Base-by-base conservation (phyloP, 257 asterid genomes). In the Solanum phureja region DNA sequence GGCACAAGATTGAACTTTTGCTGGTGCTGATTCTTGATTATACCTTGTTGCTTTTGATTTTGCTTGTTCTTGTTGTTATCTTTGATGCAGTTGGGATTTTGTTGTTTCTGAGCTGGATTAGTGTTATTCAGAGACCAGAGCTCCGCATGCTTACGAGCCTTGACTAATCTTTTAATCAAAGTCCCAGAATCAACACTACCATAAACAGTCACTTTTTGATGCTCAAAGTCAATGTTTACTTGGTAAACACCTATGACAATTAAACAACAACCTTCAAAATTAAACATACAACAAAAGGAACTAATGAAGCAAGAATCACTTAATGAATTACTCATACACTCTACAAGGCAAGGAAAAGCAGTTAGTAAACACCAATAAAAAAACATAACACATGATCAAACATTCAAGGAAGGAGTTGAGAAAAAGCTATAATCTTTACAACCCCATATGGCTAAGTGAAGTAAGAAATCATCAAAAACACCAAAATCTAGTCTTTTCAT, bases 91-190 rank as follows among this genome's bases (percentile, higher is more conserved):
- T 58, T 76, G n/a, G 85, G 37, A 13, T 91, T 93, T 71, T 92
- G 98, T 71, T 91, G 98, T 73, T 92, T 93, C 91, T 88, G 98
- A 74, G 33, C 92, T 35, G 88, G 96, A 64, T 82, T 90, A 8
- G 76, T 7, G 60, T 69, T 29, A 2, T 90, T 94, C 31, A 89
- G 92, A 11, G 93, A 85, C 97, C 98, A 95, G 18, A 90, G 92
- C 89, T 95, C 98, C 35, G 98, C 95, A 75, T 94, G 93, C 81
- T 95, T 95, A 6, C 97, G 97, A 83, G 93, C 93, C 85, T 76
- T 92, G 4, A 90, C 87, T 46, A 95, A 40, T 88, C 90, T 95
- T 92, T 92, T 95, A 49, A 95, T 88, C 44, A 95, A 86, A 4
- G 92, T 85, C 8, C 87, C 90, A 49, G 96, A 86, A 87, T 93